Evolutionary conservation across 2,329 filamentous ascomycete species (phyloP).

Genomic region (Intubia oerlemansii): DNA sequence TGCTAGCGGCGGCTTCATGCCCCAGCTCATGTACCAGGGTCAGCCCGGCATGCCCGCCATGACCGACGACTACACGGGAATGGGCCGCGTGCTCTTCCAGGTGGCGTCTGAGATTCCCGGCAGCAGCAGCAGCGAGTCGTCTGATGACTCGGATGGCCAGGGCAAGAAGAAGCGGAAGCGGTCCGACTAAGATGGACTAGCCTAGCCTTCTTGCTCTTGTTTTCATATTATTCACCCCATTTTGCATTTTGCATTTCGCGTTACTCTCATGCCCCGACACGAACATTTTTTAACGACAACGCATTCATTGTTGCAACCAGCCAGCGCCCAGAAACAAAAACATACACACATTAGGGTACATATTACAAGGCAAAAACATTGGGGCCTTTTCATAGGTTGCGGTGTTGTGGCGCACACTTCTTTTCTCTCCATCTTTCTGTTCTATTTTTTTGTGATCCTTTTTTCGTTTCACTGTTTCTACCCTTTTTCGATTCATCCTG

Average conservation of each 20-base stretch:
- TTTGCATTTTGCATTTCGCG: too few species aligned
- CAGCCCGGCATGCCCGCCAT: slow-evolving; percentile 11
- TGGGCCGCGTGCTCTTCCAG: slow-evolving; percentile 66
- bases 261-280: slow-evolving; percentile 17
- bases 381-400: slow-evolving; percentile 9
- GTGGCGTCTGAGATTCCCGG: slow-evolving; percentile 53
- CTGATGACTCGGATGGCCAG: slow-evolving; percentile 28
- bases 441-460: neutral
- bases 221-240: neutral
- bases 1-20: slow-evolving; percentile 9
- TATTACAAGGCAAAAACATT: neutral
- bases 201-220: neutral
- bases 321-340: too few species aligned
- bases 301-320: neutral
- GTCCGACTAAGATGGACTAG: neutral
- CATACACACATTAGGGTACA: too few species aligned
- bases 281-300: slow-evolving; percentile 15
- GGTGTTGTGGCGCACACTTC: slow-evolving; percentile 6
- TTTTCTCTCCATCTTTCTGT: neutral
- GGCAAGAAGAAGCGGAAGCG: slow-evolving; percentile 66
- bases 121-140: slow-evolving; percentile 36
- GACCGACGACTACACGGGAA: slow-evolving; percentile 8
- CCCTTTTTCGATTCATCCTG: neutral
- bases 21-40: slow-evolving; percentile 15
- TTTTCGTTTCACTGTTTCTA: slow-evolving; percentile 1